phyloP scores from a whole-genome alignment of 2,329 filamentous ascomycete species.

The Neofusicoccum parvum region DNA sequence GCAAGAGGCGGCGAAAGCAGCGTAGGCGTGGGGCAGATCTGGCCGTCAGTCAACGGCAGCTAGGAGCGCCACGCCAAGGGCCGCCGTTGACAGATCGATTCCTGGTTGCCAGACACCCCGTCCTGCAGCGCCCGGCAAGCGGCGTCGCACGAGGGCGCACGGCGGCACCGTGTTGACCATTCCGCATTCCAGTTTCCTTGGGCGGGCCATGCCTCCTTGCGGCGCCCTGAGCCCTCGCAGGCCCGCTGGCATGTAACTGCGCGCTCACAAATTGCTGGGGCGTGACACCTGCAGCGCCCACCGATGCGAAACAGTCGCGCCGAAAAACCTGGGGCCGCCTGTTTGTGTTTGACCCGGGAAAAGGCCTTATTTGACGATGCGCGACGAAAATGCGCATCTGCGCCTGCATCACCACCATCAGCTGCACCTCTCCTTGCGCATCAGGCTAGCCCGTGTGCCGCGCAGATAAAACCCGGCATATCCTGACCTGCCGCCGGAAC shows the following conservation, averaged over 20 bases:
- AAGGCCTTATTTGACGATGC: conserved; percentile 20
- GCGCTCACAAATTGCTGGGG: conserved; percentile 13
- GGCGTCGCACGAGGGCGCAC: conserved; percentile 19
- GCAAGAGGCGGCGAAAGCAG: conserved; percentile 20
- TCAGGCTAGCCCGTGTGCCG: conserved; percentile 19
- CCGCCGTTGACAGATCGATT: conserved; percentile 23
- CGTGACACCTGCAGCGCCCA: conserved; percentile 18
- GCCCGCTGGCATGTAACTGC: conserved; percentile 18
- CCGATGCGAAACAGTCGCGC: conserved; percentile 21
- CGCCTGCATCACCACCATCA: conserved; percentile 22
- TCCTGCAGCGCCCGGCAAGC: conserved; percentile 18
- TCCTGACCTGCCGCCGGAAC: conserved; percentile 20
- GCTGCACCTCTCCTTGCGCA: conserved; percentile 22
- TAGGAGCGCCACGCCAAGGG: conserved; percentile 16
- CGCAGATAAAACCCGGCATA: conserved; percentile 22
- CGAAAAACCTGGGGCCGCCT: conserved; percentile 13
- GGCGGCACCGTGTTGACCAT: conserved; percentile 21
- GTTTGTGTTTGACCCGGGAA: conserved; percentile 20
- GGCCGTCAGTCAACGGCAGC: conserved; percentile 21
- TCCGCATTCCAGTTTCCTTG: conserved; percentile 20
- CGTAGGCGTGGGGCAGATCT: conserved; percentile 8
- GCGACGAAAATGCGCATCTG: conserved; percentile 23
- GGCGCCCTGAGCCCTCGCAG: conserved; percentile 10
- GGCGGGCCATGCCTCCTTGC: conserved; percentile 8
- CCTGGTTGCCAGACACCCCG: conserved; percentile 20